A percentile compares a stretch with the other conserved stretches of the same genome.
These are phyloP conservation scores for Pulveroboletus ravenelii DNA, from an alignment of 768 basidiomycete genomes.

Conservation along the genomic window DNA sequence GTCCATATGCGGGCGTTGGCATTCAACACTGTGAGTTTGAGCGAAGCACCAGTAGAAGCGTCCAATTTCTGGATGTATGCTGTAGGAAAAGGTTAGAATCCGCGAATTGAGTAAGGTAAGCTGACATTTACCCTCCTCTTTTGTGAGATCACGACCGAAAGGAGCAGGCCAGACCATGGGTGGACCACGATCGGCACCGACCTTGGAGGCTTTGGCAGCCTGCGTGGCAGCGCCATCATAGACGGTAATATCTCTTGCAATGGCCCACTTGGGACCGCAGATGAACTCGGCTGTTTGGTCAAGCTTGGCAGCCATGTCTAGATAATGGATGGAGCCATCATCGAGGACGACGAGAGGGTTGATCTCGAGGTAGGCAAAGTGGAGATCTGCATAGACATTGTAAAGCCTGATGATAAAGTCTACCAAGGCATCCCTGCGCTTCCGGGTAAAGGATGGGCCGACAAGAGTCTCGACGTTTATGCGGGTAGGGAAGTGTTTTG, in stretches of 20 bases:
- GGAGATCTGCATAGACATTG: constrained; percentile 96
- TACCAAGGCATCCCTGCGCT: constrained; percentile 85
- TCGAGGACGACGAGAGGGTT: constrained; percentile 97
- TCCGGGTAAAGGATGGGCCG: constrained; percentile 66
- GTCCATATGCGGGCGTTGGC: constrained; percentile 96
- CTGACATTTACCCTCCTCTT: constrained; percentile 60
- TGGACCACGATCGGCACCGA: constrained; percentile 89
- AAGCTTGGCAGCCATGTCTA: constrained; percentile 99
- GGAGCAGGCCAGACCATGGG: constrained; percentile 97
- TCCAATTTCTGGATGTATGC: constrained; percentile 99
- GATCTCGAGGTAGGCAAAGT: constrained; percentile 99
- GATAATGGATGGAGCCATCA: constrained; percentile 77
- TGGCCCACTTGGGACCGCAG: constrained; percentile 98
- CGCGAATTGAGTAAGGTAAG: not conserved
- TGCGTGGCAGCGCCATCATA: constrained; percentile 47
- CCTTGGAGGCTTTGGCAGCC: constrained; percentile 39
- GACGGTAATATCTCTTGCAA: constrained; percentile 84
- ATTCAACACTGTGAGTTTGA: constrained; percentile 97
- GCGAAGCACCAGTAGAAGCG: constrained; percentile 92
- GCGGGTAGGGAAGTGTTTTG: constrained; percentile 73
- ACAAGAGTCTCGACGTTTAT: constrained; percentile 77
- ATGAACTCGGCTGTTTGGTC: constrained; percentile 99
- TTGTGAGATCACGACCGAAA: constrained; percentile 95
- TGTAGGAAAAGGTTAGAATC: constrained; percentile 1
- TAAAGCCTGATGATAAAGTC: constrained; percentile 96